Conservation (phyloP, 2,329 filamentous ascomycete species). For the Arthrinium puccinioides region DNA sequence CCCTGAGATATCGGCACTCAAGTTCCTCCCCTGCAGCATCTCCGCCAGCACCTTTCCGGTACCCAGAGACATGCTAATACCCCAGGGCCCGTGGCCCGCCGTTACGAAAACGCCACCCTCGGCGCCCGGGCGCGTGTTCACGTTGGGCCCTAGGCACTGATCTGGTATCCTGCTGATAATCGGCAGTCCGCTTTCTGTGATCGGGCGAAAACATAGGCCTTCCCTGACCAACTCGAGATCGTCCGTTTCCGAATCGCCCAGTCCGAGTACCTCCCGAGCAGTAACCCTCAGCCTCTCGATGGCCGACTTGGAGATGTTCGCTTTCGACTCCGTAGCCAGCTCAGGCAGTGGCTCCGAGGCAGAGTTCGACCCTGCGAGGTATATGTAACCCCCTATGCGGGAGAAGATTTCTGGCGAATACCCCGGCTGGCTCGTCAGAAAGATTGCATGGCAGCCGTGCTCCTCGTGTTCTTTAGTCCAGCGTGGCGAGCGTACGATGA, state of each 20-base stretch:
- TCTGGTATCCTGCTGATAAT: conserved; percentile 54
- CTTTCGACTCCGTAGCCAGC: conserved; percentile 38
- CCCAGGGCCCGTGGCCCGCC: conserved; percentile 72
- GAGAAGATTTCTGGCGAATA: conserved; percentile 69
- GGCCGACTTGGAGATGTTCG: conserved; percentile 31
- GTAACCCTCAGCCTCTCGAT: conserved; percentile 42
- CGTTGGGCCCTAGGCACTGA: conserved; percentile 40
- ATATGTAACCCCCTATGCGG: conserved; percentile 59
- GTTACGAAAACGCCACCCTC: conserved; percentile 63
- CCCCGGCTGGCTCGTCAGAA: conserved; percentile 43
- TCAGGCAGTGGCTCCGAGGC: conserved; percentile 51
- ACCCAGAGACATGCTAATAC: conserved; percentile 56
- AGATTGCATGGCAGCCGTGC: conserved; percentile 58
- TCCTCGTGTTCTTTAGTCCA: conserved; percentile 37
- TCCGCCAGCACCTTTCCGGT: conserved; percentile 67
- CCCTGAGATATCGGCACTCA: conserved; percentile 52
- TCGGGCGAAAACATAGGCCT: conserved; percentile 66
- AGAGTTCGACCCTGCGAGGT: conserved; percentile 66
- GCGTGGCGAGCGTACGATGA: conserved; percentile 56
- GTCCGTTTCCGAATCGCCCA: conserved; percentile 29
- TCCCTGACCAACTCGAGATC: conserved; percentile 56
- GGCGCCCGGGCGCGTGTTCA: conserved; percentile 30
- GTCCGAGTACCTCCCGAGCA: conserved; percentile 39
- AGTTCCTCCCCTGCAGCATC: conserved; percentile 51
- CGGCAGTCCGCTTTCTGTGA: conserved; percentile 56